phyloP scores from a whole-genome alignment of 1,284 basidiomycete species.

The Gymnopus androsaceus region DNA sequence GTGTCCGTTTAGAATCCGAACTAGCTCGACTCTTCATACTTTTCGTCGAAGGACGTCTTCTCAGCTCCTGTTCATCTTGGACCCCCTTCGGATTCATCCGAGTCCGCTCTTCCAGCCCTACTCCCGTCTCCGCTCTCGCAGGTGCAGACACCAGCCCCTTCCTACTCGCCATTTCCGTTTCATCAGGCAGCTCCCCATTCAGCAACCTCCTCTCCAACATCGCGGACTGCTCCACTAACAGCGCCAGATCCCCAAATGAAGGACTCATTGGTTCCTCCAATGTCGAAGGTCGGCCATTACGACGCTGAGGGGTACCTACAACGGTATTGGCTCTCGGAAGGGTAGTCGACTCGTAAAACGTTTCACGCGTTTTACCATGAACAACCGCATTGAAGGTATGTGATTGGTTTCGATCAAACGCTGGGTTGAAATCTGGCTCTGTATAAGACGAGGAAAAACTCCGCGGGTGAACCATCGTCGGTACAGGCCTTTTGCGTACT shows the following conservation, averaged over 20 bases:
- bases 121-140: not conserved
- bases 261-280: conserved; percentile 37
- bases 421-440: conserved; percentile 19
- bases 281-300: conserved; percentile 27
- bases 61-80: conserved; percentile 7
- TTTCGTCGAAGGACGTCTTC: conserved; percentile 8
- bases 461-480: conserved; percentile 16
- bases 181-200: conserved; percentile 42
- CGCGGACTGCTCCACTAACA: conserved; percentile 51
- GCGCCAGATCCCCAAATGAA: conserved; percentile 46
- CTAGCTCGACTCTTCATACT: conserved; percentile 6
- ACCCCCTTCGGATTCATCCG: conserved; percentile 9
- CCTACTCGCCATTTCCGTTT: conserved; percentile 19
- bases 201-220: conserved; percentile 49
- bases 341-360: not conserved
- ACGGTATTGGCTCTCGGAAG: conserved; percentile 3
- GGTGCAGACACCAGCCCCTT: conserved; percentile 9
- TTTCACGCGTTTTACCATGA: conserved; percentile 48
- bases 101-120: conserved; percentile 5
- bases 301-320: conserved; percentile 34
- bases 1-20: conserved; percentile 5
- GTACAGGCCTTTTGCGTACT: conserved; percentile 19
- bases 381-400: conserved; percentile 53
- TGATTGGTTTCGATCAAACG: not conserved
- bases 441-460: conserved; percentile 12